Evolutionary conservation across 441 rosid genomes (phyloP).

Genomic region (Macaranga tanarius): DNA sequence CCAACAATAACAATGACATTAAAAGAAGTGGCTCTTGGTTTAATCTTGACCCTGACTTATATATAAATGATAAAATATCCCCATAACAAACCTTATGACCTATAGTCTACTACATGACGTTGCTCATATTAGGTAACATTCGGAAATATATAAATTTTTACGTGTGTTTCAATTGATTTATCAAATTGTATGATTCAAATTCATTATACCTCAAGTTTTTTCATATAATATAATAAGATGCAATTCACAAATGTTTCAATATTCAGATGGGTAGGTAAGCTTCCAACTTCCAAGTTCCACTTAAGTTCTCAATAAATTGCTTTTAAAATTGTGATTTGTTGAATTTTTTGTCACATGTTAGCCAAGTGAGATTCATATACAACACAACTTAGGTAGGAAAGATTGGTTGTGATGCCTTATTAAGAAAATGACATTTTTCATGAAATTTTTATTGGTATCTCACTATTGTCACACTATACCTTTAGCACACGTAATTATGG

Average conservation of each 20-base stretch:
- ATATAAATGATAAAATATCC: too few relatives aligned
- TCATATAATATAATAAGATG: not conserved
- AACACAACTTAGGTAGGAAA: not conserved
- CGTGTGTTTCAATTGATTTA: too few relatives aligned
- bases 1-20: too few relatives aligned
- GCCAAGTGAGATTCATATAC: not conserved
- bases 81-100: too few relatives aligned
- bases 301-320: not conserved
- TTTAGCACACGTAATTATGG: not conserved
- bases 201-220: not conserved
- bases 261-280: constrained; percentile 9
- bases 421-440: not conserved
- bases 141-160: too few relatives aligned
- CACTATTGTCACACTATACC: not conserved
- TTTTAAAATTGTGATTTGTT: not conserved
- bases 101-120: too few relatives aligned
- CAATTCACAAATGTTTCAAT: not conserved
- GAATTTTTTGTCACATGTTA: not conserved
- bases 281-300: not conserved
- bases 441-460: not conserved
- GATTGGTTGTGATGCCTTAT: not conserved
- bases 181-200: too few relatives aligned
- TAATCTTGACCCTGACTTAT: not conserved
- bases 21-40: too few relatives aligned
- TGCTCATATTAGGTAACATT: too few relatives aligned